phyloP scores from a whole-genome alignment of 768 basidiomycete species.

The Suillus subaureus region DNA sequence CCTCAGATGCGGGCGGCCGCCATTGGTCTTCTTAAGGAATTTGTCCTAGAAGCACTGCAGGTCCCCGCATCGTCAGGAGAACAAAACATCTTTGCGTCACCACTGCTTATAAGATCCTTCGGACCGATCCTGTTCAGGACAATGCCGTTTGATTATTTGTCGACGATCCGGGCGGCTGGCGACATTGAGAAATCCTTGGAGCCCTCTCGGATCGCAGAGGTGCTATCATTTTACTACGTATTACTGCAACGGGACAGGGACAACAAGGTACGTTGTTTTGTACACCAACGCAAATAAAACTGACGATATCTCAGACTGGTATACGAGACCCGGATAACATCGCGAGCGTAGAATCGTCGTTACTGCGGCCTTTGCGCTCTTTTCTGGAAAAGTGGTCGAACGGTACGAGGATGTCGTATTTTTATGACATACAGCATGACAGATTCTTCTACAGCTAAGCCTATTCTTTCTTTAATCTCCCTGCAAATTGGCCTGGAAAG shows the following conservation, averaged over 20 bases:
- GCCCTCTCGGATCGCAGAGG: constrained; percentile 62
- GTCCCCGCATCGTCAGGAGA: constrained; percentile 19
- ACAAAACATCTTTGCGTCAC: constrained; percentile 53
- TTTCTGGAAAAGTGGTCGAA: constrained; percentile 39
- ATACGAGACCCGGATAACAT: constrained; percentile 48
- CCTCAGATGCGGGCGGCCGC: constrained; percentile 73
- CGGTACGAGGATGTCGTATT: constrained; percentile 22
- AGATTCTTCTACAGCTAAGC: neutral
- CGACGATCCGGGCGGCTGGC: constrained; percentile 34
- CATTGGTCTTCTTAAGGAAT: constrained; percentile 70
- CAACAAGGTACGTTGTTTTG: constrained; percentile 49
- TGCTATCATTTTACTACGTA: constrained; percentile 68
- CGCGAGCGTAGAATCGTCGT: constrained; percentile 43
- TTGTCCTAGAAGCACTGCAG: constrained; percentile 54
- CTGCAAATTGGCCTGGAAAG: constrained; percentile 52
- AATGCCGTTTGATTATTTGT: constrained; percentile 55
- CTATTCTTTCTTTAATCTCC: constrained; percentile 42
- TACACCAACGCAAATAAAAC: neutral
- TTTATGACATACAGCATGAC: constrained; percentile 4
- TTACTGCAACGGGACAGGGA: constrained; percentile 56
- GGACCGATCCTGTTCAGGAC: constrained; percentile 62
- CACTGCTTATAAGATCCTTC: constrained; percentile 56
- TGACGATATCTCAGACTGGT: constrained; percentile 44
- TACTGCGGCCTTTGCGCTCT: constrained; percentile 48
- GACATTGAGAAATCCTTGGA: constrained; percentile 60